A percentile compares a stretch with the other conserved stretches of the same genome.
Conservation (phyloP, 1,139 yeast genomes). For the Kazachstania sp. region DNA sequence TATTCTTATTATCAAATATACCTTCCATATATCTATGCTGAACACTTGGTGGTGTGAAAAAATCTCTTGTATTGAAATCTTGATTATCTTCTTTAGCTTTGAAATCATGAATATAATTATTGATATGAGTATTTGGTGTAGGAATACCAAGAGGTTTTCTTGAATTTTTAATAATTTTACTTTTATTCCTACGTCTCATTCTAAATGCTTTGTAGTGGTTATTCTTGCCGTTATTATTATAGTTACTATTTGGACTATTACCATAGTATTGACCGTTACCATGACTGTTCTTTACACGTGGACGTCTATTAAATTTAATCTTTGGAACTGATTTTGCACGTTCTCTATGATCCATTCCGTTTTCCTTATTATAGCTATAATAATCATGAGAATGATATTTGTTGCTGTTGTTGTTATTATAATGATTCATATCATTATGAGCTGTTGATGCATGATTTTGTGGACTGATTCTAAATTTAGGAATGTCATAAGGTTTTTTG, state of each 20-base stretch:
- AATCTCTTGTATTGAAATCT: conserved; percentile 55
- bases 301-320: conserved; percentile 20
- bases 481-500: conserved; percentile 9
- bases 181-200: conserved; percentile 25
- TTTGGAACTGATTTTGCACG: conserved; percentile 26
- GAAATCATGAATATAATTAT: conserved; percentile 33
- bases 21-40: conserved; percentile 66
- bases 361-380: not conserved
- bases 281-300: conserved; percentile 11
- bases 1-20: conserved; percentile 39
- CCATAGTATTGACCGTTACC: conserved; percentile 3
- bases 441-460: conserved; percentile 3
- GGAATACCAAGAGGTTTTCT: conserved; percentile 62
- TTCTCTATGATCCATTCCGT: conserved; percentile 6
- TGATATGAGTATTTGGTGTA: conserved; percentile 37
- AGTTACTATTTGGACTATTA: conserved; percentile 5
- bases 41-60: conserved; percentile 69
- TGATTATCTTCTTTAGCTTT: conserved; percentile 16
- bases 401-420: not conserved
- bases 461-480: conserved; percentile 8
- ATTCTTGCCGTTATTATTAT: conserved; percentile 2
- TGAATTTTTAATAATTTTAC: conserved; percentile 40
- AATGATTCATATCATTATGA: conserved; percentile 1
- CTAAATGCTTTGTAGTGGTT: conserved; percentile 20
- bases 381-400: conserved; percentile 2